These are phyloP conservation scores for Hemileccinum impolitum DNA, from an alignment of 768 basidiomycete genomes.

Conservation along the genomic window DNA sequence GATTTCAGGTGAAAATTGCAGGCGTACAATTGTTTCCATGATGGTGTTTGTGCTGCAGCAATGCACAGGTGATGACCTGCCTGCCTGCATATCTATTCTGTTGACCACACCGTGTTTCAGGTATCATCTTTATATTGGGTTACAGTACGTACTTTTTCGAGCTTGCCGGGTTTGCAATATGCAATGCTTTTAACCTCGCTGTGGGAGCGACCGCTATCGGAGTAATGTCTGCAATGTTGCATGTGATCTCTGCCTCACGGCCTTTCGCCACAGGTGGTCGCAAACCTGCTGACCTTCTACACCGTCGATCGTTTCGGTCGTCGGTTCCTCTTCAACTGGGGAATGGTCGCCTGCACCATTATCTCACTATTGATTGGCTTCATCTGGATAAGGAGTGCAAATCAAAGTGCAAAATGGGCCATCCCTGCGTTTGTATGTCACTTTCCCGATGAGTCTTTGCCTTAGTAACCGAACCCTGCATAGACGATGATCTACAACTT, in stretches of 20 bases:
- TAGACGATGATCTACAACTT: slow-evolving; percentile 32
- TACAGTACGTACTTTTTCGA: slow-evolving; percentile 35
- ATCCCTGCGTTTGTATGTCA: slow-evolving; percentile 21
- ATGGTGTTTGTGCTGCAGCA: slow-evolving; percentile 32
- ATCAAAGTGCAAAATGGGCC: slow-evolving; percentile 19
- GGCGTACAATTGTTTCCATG: slow-evolving; percentile 26
- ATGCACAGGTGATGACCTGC: slow-evolving; percentile 13
- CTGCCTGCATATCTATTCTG: not conserved
- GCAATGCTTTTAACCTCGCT: slow-evolving; percentile 32
- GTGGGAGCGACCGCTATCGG: slow-evolving; percentile 27
- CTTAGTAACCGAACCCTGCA: too few species aligned
- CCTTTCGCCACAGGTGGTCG: slow-evolving; percentile 14
- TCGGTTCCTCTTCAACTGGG: slow-evolving; percentile 28
- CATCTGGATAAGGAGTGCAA: slow-evolving; percentile 17
- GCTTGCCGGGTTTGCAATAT: slow-evolving; percentile 30
- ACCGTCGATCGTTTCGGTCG: slow-evolving; percentile 24
- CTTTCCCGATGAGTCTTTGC: too few species aligned
- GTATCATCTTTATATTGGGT: slow-evolving; percentile 26
- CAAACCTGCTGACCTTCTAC: slow-evolving; percentile 26
- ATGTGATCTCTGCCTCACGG: not conserved
- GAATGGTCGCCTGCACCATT: slow-evolving; percentile 21
- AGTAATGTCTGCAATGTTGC: slow-evolving; percentile 2
- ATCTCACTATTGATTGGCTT: slow-evolving; percentile 27
- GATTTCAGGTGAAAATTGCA: slow-evolving; percentile 19
- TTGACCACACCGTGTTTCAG: slow-evolving; percentile 3